Base-by-base conservation (phyloP, 2,329 filamentous ascomycete genomes). In the Rhytidhysteron rufulum region DNA sequence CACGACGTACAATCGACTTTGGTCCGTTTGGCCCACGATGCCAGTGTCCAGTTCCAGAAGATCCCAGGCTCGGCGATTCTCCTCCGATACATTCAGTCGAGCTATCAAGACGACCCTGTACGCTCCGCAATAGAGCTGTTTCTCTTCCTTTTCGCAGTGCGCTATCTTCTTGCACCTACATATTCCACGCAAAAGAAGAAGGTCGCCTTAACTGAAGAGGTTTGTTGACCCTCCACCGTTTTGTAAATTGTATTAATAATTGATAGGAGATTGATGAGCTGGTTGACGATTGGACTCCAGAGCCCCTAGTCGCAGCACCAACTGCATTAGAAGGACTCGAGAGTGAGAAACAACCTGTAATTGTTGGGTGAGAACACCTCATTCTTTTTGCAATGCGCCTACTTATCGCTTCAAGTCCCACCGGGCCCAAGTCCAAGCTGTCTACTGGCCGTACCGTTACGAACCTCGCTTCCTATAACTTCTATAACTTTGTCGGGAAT, bases 51-150 rank as follows among this genome's bases (percentile, higher is more conserved):
- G 42, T 94, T 98, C 63, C 90, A 96, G 58, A 88, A 86, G 59
- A 79, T 98, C 29, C 94, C 93, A 21, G 93, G 93, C 38, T 97
- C 91, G 21, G 87, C 91, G 31, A 95, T 98, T 54, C 76, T 97
- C 57, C 80, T 95, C 54, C 87, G 93, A 48, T 98, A 98, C 69
- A 89, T 98, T 62, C 88, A 88, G 66, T 95, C 89, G 42, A 95
- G 89, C 64, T 97, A 98, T 72, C 93, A 98, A 71, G 86, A 98
- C 63, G 93, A 98, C 58, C 93, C 93, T 8, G 82, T 97, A 41
- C 85, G 94, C 39, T 95, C 88, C 38, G 88, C 88, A 29, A 88
- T 98, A 52, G 93, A 98, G 69, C 74, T 98, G 37, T 83, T 97
- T 51, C 77, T 98, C 44, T 87, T 98, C 54, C 80, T 98, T 40